These are phyloP conservation scores for Microbotryum violaceum DNA, from an alignment of 1,284 basidiomycete species.

Conservation along the genomic window DNA sequence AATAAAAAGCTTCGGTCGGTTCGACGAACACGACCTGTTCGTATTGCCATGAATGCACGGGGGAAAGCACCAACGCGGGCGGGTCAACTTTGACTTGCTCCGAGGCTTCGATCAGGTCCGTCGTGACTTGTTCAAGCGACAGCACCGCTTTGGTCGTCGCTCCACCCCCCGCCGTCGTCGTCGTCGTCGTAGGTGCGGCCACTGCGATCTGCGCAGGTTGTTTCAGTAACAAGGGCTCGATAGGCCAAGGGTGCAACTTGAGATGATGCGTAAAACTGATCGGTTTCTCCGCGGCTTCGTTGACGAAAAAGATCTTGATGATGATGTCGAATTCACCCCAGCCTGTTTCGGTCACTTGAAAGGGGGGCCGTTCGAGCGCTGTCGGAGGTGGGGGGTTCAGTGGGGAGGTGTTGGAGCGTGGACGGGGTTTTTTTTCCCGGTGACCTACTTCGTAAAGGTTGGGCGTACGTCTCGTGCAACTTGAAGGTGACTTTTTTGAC, in stretches of 20 bases:
- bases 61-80: slow-evolving; percentile 24
- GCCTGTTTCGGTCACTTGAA: slow-evolving; percentile 90
- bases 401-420: slow-evolving; percentile 1
- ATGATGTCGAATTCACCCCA: slow-evolving; percentile 99
- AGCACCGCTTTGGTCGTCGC: background rate
- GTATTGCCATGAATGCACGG: slow-evolving; percentile 97
- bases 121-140: slow-evolving; percentile 1
- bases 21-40: slow-evolving; percentile 97
- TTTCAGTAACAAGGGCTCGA: slow-evolving; percentile 23
- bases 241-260: slow-evolving; percentile 86
- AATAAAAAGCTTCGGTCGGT: slow-evolving; percentile 80
- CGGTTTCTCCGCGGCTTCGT: slow-evolving; percentile 86
- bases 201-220: slow-evolving; percentile 35
- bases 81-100: slow-evolving; percentile 3
- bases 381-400: slow-evolving; percentile 2
- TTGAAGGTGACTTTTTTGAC: slow-evolving; percentile 96
- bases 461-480: slow-evolving; percentile 92
- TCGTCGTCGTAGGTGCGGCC: slow-evolving; percentile 48
- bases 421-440: too few species aligned
- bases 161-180: slow-evolving; percentile 23
- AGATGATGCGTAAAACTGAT: slow-evolving; percentile 81
- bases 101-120: background rate
- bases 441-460: slow-evolving; percentile 72
- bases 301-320: slow-evolving; percentile 86
- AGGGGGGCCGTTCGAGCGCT: slow-evolving; percentile 90